Percentiles rank a stretch among this genome's conserved stretches.
These are phyloP conservation scores for Amaranthus hypochondriacus DNA, from an alignment of 148 eudicot species.

Conservation along the genomic window DNA sequence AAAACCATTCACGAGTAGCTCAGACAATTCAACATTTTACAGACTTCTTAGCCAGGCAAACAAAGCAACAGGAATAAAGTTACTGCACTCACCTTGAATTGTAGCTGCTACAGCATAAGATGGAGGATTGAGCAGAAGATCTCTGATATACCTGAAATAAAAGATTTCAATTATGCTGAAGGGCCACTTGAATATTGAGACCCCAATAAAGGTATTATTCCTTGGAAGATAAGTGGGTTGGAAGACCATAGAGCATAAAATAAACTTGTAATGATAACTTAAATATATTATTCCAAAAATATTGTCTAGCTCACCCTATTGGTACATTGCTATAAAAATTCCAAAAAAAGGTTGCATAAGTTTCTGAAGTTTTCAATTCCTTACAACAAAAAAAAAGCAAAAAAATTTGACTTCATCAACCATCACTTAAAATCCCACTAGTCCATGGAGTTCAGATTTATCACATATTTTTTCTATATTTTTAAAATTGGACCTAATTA, in stretches of 20 bases:
- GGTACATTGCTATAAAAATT: background rate
- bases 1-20: too few relatives aligned
- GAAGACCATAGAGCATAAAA: background rate
- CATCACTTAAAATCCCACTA: too few relatives aligned
- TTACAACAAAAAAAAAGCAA: background rate
- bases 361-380: background rate
- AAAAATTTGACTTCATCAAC: too few relatives aligned
- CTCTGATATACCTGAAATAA: constrained; percentile 72
- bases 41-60: background rate
- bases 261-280: background rate
- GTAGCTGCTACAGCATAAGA: constrained; percentile 71
- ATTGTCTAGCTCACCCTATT: background rate
- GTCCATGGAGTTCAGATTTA: too few relatives aligned
- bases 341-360: background rate
- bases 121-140: constrained; percentile 98
- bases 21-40: too few relatives aligned
- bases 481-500: too few relatives aligned
- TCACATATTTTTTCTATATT: too few relatives aligned
- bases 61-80: background rate
- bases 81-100: constrained; percentile 59
- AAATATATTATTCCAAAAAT: too few relatives aligned
- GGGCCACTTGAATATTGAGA: background rate
- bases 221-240: background rate
- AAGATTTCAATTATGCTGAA: constrained; percentile 7
- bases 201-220: background rate